Evolutionary conservation across 2,329 filamentous ascomycete species (phyloP).

Genomic region (Colletotrichum tamarilloi): DNA sequence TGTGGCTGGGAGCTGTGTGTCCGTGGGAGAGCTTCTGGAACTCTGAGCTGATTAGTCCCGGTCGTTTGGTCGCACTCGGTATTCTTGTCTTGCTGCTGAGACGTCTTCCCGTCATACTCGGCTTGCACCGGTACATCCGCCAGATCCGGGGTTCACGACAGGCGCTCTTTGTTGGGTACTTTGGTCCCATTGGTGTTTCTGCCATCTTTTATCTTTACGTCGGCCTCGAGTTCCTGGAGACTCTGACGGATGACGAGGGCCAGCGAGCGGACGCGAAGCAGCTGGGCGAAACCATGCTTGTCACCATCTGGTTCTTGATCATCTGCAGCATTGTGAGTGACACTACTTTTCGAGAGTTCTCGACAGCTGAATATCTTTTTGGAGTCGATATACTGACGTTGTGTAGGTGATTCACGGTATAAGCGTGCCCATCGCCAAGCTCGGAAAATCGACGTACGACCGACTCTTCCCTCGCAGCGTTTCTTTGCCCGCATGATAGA

Average conservation of each 20-base stretch:
- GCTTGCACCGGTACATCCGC: conserved; percentile 78
- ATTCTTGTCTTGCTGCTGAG: conserved; percentile 81
- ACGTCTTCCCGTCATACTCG: conserved; percentile 80
- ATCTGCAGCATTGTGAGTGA: background rate
- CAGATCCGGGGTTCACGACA: conserved; percentile 82
- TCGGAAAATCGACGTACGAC: background rate
- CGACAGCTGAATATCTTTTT: background rate
- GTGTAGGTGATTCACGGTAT: background rate
- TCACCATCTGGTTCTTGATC: background rate
- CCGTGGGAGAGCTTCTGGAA: conserved; percentile 79
- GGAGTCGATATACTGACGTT: background rate
- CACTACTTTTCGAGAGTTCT: background rate
- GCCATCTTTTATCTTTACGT: conserved; percentile 92
- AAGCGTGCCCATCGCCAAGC: background rate
- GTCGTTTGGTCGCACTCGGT: conserved; percentile 78
- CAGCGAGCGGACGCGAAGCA: background rate
- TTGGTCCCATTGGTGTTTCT: conserved; percentile 90
- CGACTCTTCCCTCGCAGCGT: background rate
- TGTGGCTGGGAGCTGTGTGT: conserved; percentile 89
- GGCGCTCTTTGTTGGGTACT: conserved; percentile 89
- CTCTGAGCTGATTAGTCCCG: conserved; percentile 77
- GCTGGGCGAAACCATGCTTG: background rate
- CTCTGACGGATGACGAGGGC: conserved; percentile 44
- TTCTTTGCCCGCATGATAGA: background rate
- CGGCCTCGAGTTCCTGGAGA: conserved; percentile 76